These are phyloP conservation scores for Pilobolus umbonatus DNA, from an alignment of 192 early-diverging fungal species.

Conservation along the genomic window DNA sequence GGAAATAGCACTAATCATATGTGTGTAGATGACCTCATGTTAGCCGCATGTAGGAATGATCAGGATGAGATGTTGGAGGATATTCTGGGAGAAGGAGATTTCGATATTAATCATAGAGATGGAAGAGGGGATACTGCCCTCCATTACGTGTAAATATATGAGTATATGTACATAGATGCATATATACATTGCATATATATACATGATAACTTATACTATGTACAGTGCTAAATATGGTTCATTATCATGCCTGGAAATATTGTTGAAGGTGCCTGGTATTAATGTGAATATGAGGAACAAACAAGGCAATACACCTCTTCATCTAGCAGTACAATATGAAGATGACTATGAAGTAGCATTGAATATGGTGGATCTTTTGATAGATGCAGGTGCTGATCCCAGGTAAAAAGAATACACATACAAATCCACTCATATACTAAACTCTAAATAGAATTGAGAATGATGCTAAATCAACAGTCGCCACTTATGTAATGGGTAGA, in stretches of 20 bases:
- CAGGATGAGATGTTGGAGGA: constrained; percentile 60
- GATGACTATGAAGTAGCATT: constrained; percentile 50
- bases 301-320: constrained; percentile 59
- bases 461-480: constrained; percentile 16
- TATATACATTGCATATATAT: background rate
- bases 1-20: background rate
- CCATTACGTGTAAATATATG: constrained; percentile 54
- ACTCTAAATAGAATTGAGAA: constrained; percentile 25
- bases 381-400: constrained; percentile 51
- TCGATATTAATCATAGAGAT: constrained; percentile 60
- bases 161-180: background rate
- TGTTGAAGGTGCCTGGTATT: constrained; percentile 47
- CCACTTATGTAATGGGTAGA: constrained; percentile 5
- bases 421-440: background rate
- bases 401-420: constrained; percentile 19
- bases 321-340: constrained; percentile 56
- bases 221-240: constrained; percentile 49
- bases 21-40: constrained; percentile 57
- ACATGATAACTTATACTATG: background rate
- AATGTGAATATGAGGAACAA: constrained; percentile 50
- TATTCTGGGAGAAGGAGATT: constrained; percentile 43
- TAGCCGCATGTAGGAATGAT: constrained; percentile 68
- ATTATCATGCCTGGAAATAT: constrained; percentile 53
- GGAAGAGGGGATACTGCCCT: constrained; percentile 60
- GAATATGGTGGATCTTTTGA: constrained; percentile 54